Conservation (phyloP, 805 yeast species). For the Kodamaea jinghongensis region DNA sequence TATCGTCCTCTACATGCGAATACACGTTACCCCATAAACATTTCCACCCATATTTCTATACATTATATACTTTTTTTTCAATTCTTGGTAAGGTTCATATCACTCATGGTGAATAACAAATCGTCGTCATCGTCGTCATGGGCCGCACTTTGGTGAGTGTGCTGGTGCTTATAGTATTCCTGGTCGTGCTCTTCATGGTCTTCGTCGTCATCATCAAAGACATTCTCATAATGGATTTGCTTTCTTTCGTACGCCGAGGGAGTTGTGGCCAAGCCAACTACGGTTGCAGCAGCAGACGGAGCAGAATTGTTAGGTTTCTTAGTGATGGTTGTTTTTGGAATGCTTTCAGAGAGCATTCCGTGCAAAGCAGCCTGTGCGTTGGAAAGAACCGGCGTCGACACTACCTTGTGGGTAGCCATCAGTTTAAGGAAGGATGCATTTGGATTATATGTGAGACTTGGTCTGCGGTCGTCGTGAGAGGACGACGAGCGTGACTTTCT, state of each 20-base stretch:
- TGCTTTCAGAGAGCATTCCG: constrained; percentile 1
- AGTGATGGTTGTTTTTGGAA: constrained; percentile 1
- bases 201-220: constrained; percentile 49
- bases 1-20: too few species aligned
- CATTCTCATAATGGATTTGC: constrained; percentile 35
- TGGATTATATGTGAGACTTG: constrained; percentile 9
- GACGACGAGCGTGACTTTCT: background rate
- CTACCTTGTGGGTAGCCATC: constrained; percentile 14
- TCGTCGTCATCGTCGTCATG: constrained; percentile 53
- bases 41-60: too few species aligned
- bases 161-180: constrained; percentile 3
- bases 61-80: too few species aligned
- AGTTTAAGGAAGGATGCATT: constrained; percentile 19
- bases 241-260: constrained; percentile 28
- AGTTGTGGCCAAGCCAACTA: constrained; percentile 34
- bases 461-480: constrained; percentile 5
- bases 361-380: constrained; percentile 22
- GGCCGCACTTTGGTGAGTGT: background rate
- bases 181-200: constrained; percentile 27
- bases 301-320: constrained; percentile 8
- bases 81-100: constrained; percentile 47
- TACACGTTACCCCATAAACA: too few species aligned
- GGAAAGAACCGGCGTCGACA: constrained; percentile 23
- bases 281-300: constrained; percentile 7
- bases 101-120: constrained; percentile 69